Percentiles rank a stretch among this genome's conserved stretches.
phyloP scores from a whole-genome alignment of 441 rosid genomes.

The Croton laevigatus region DNA sequence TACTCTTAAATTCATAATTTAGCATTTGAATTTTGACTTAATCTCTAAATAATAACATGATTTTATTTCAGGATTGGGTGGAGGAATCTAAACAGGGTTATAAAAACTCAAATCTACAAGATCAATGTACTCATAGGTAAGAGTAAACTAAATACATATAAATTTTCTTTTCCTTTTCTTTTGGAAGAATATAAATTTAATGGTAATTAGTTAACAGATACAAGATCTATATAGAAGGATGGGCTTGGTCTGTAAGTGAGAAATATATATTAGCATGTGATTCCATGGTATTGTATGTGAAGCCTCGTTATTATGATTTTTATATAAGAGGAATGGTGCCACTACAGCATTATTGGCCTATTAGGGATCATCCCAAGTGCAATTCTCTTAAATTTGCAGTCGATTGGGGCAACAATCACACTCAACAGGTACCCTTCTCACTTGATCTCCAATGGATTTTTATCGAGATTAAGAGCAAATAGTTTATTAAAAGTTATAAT shows the following conservation, averaged over 20 bases:
- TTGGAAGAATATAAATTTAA: not conserved
- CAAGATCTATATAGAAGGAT: slow-evolving; percentile 83
- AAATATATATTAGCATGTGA: slow-evolving; percentile 85
- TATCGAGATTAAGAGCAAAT: too few relatives aligned
- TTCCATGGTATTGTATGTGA: slow-evolving; percentile 52
- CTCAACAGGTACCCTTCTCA: slow-evolving; percentile 37
- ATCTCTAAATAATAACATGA: not conserved
- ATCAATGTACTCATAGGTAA: slow-evolving; percentile 73
- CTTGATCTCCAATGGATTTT: not conserved
- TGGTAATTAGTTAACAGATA: slow-evolving; percentile 34
- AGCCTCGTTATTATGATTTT: slow-evolving; percentile 60
- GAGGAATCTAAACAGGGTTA: slow-evolving; percentile 50
- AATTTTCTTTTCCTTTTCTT: not conserved
- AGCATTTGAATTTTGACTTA: too few relatives aligned
- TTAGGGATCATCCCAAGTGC: slow-evolving; percentile 57
- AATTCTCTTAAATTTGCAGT: slow-evolving; percentile 66
- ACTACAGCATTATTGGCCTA: slow-evolving; percentile 75
- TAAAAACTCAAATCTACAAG: slow-evolving; percentile 52
- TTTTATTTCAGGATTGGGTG: slow-evolving; percentile 57
- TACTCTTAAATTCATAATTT: too few relatives aligned
- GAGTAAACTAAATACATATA: not conserved
- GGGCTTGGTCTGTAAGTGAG: slow-evolving; percentile 89
- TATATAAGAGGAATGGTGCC: slow-evolving; percentile 66
- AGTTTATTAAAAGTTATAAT: too few relatives aligned
- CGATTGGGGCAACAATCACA: slow-evolving; percentile 72